Percentiles rank a stretch among this genome's conserved stretches.
Conservation (phyloP, 805 yeast genomes). For the Candida awuae region DNA sequence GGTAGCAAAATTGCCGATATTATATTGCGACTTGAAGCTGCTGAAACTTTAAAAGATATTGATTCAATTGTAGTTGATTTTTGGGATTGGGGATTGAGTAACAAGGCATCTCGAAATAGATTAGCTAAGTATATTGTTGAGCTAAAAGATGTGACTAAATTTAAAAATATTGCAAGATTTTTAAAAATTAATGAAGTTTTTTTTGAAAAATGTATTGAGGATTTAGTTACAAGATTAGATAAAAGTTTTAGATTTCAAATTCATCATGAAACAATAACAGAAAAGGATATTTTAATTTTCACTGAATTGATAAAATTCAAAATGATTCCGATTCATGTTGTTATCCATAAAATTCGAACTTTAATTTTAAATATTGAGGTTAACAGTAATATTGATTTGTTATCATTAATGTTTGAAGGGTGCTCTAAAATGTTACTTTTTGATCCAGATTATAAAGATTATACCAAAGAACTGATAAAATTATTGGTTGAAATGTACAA, state of each 20-base stretch:
- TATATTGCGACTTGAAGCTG: constrained; percentile 25
- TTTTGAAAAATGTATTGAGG: constrained; percentile 44
- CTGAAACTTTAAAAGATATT: constrained; percentile 39
- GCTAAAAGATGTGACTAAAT: constrained; percentile 36
- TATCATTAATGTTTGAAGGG: constrained; percentile 63
- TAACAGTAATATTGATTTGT: constrained; percentile 57
- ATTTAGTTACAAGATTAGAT: constrained; percentile 49
- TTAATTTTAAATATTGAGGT: constrained; percentile 44
- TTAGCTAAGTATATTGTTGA: constrained; percentile 49
- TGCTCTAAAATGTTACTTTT: constrained; percentile 60
- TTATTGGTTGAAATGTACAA: constrained; percentile 44
- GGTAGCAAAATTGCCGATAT: constrained; percentile 14
- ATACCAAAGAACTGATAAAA: constrained; percentile 58
- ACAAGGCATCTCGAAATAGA: constrained; percentile 64
- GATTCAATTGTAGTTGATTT: constrained; percentile 41
- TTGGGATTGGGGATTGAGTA: constrained; percentile 46
- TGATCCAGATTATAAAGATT: constrained; percentile 45
- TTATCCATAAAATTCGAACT: constrained; percentile 64
- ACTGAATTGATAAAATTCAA: constrained; percentile 72
- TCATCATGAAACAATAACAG: constrained; percentile 42
- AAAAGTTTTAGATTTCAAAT: constrained; percentile 54
- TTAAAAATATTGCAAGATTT: constrained; percentile 55
- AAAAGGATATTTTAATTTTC: constrained; percentile 53
- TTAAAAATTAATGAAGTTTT: constrained; percentile 48
- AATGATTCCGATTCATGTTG: constrained; percentile 59